A percentile compares a stretch with the other conserved stretches of the same genome.
These are phyloP conservation scores for Sugiyamaella japonica DNA, from an alignment of 1,139 yeast species.

Conservation along the genomic window DNA sequence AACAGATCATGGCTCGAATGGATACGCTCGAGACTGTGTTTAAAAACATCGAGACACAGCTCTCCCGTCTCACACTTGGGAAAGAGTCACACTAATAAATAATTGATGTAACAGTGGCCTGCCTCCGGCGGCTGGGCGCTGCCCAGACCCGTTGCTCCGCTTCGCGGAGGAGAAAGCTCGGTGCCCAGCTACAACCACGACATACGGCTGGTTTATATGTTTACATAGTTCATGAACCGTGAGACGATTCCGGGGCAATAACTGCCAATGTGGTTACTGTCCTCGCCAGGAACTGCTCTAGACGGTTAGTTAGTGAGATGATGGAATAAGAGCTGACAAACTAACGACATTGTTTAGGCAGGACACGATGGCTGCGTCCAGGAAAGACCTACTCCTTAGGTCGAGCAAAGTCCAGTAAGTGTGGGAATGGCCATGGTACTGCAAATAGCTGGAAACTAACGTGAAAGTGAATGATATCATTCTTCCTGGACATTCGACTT, in stretches of 20 bases:
- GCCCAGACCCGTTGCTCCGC: not conserved
- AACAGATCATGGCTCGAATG: slow-evolving; percentile 26
- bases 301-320: slow-evolving; percentile 6
- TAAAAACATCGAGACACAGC: slow-evolving; percentile 26
- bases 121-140: too few relatives aligned
- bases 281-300: slow-evolving; percentile 19
- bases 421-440: not conserved
- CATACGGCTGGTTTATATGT: not conserved
- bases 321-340: not conserved
- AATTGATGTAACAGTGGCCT: not conserved
- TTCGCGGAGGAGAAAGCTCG: too few relatives aligned
- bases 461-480: slow-evolving; percentile 21
- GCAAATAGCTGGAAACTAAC: not conserved
- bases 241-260: not conserved
- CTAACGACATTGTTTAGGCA: slow-evolving; percentile 15
- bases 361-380: slow-evolving; percentile 29
- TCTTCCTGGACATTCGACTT: slow-evolving; percentile 29
- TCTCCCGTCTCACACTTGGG: slow-evolving; percentile 13
- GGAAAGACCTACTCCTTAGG: slow-evolving; percentile 25
- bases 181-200: too few relatives aligned
- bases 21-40: slow-evolving; percentile 26
- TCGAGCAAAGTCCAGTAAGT: slow-evolving; percentile 18
- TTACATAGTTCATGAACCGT: not conserved
- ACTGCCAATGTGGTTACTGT: slow-evolving; percentile 24
- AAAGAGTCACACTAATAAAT: not conserved